Base-by-base conservation (phyloP, 768 basidiomycete genomes). In the Suillus alpinus region DNA sequence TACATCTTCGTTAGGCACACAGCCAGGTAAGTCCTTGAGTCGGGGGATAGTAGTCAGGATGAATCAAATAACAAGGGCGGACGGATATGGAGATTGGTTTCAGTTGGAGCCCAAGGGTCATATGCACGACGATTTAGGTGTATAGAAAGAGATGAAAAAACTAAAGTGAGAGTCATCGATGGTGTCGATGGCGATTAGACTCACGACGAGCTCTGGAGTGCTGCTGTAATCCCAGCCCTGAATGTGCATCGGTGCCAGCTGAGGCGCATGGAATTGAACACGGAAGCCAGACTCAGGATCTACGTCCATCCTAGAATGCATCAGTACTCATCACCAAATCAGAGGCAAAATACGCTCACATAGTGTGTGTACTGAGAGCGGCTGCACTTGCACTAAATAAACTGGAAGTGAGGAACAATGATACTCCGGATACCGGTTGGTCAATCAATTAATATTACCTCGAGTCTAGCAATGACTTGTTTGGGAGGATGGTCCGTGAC, bases 191-290 rank as follows among this genome's bases (percentile, higher is more conserved):
- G 37, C n/a, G n/a, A 26, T 31, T 12, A 13, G 7, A 69, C 72
- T 60, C 59, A 74, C 72, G 39, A 66, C 66, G 6, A 73, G 64
- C 60, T 73, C 68, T 6, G 65, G 69, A 2, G 71, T 57, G 13
- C 57, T 57, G 39, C 69, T 55, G 32, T 73, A 73, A 56, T 71
- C 64, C 72, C 72, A 73, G 23, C 71, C 69, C 7, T 60, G 16
- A 32, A 74, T 65, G 14, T 66, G 66, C 2, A 66, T 56, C 13
- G 72, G 72, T 0, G 72, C 73, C 23, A 73, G 71, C 57, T 69
- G 71, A 18, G 66, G 58, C 7, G 67, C 69, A 50, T 73, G 72
- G 7, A 71, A 74, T 23, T 71, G 73, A 40, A 73, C 62, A 14
- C 29, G 69, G 49, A 73, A 73, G 37, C 50, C 47, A 53, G 34